Evolutionary conservation across 176 grass and related monocot genomes (phyloP), one percentile per base, ranked within the genome.

Genomic region (Saccharum officinarum): DNA sequence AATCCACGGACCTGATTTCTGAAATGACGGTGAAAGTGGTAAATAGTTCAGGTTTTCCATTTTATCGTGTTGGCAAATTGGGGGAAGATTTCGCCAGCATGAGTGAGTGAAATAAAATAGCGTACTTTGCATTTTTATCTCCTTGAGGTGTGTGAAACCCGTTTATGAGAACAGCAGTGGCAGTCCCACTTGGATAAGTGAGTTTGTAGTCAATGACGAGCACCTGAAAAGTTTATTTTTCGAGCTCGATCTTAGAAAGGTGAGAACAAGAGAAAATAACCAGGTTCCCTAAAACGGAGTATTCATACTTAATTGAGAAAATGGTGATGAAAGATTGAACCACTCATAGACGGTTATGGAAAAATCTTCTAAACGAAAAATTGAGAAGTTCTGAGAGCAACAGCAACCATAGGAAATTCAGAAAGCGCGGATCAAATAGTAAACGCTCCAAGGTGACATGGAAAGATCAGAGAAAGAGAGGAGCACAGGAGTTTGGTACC

Each of bases 201-300:
- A 99, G 86, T 49, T 96, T 96, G 59, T 99, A 99, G 74, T 96
- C 97, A 67, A 99, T 86, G 33, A 99, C 94, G 67, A 99, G 91
- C 4, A 94, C 90, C 97, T 99, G 91, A 77, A 87, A 79, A 83
- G 11, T 61, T 45, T 46, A 7, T 62, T 47, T 67, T 73, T 30
- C 28, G 12, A 67, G 10, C 17, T 20, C 1, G 45, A 90, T 45
- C 7, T 23, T 18, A 69, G 20, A 71, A 82, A 82, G 52, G 37
- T 44, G 14, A 59, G 1, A 44, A 73, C 6, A 8, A 61, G 23
- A 44, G 26, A 18, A 62, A 75, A 86, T 7, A 33, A 8, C n/a
- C 50, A 54, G 28, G 67, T 40, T 78, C 83, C n/a, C 8, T 78
- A n/a, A 59, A 59, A 59, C 20, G 54, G 54, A 57, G 18, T 22